Conservation (phyloP, 345 rosid genomes). For the Salix arbutifolia region DNA sequence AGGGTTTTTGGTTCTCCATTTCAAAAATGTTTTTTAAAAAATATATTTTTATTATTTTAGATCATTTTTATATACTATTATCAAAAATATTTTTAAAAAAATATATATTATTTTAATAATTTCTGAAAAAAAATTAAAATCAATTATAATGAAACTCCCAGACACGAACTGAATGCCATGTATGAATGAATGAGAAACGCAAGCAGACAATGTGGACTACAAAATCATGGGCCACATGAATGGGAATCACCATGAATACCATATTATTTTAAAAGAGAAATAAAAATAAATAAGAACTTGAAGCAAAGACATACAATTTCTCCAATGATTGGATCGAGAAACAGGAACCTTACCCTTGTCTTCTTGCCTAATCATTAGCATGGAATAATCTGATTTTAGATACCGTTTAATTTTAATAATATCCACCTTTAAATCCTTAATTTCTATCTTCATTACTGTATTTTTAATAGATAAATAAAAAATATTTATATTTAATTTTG, state of each 20-base stretch:
- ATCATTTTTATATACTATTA: too few relatives aligned
- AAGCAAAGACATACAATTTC: conserved; percentile 14
- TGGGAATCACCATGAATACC: conserved; percentile 4
- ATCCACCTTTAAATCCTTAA: neutral
- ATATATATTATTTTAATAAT: too few relatives aligned
- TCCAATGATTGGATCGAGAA: conserved; percentile 29
- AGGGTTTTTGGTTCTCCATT: too few relatives aligned
- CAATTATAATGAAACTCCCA: too few relatives aligned
- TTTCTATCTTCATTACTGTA: neutral
- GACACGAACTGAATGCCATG: too few relatives aligned
- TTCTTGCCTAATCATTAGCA: conserved; percentile 33
- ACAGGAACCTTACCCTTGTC: conserved; percentile 28
- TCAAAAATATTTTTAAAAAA: too few relatives aligned
- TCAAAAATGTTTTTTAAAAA: too few relatives aligned
- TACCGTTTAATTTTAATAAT: conserved; percentile 22
- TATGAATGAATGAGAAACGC: conserved; percentile 5
- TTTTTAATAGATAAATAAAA: neutral
- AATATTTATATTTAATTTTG: neutral
- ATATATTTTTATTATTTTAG: too few relatives aligned
- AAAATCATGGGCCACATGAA: conserved; percentile 16
- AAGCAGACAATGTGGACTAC: conserved; percentile 19
- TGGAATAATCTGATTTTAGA: conserved; percentile 39
- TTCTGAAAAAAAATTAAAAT: too few relatives aligned
- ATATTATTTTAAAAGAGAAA: neutral
- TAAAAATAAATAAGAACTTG: neutral